Base-by-base conservation (phyloP, 2,329 filamentous ascomycete genomes). In the Pestalotiopsis sp. region DNA sequence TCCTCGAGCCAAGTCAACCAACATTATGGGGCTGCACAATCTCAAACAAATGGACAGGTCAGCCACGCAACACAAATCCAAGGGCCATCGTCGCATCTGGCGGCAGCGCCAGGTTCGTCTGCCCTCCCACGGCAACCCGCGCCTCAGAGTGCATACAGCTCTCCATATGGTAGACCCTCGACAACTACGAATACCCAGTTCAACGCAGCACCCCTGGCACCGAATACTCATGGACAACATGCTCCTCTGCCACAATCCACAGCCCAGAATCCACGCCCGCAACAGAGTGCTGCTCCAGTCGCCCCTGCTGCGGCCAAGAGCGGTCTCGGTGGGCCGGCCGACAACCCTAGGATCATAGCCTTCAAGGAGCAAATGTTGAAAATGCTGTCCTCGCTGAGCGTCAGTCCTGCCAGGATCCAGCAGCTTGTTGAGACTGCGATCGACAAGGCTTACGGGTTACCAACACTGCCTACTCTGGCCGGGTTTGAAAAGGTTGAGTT, bases 351-450 rank as follows among this genome's bases (percentile, higher is more conserved):
- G 14, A 77, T 79, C 62, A 66, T 71, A 17, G 71, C 74, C 31
- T 79, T 78, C 68, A 77, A 73, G 66, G 71, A 73, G 39, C 77
- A 75, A 23, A 77, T 78, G 74, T 36, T 78, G 52, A 71, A 72
- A 49, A 71, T 73, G 14, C 69, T 79, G 52, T 72, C 72, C 20
- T 74, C 77, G 68, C 36, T 62, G 25, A 71, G 73, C 61, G 77
- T 75, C 4, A 71, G 73, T 58, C 77, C 74, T 68, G 75, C 77
- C 38, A 73, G 77, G 70, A 76, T 77, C 39, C 72, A 71, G 3
- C 73, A 72, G 65, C 76, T 79, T 13, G 75, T 79, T 17, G 77
- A 78, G 66, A 72, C 72, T 9, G 76, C 77, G 23, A 74, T 77
- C 69, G 72, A 71, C 39, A 74, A 74, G 62, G 76, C 74, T 36